Evolutionary conservation across 2,329 filamentous ascomycete species (phyloP).

Genomic region (Venturia carpophila): DNA sequence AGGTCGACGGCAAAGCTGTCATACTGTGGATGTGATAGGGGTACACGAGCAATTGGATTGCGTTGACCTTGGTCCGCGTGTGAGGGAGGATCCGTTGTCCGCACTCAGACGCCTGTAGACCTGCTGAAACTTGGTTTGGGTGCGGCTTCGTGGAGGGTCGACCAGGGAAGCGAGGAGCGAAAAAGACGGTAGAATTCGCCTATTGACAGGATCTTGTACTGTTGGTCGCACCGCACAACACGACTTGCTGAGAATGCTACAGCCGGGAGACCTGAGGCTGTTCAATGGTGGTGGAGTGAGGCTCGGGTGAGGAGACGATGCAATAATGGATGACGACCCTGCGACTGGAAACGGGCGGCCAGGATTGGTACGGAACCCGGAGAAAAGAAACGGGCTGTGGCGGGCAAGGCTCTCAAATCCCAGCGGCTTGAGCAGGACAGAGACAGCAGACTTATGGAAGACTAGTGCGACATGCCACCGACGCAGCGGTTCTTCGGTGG

Average conservation of each 20-base stretch:
- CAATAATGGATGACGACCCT: conserved; percentile 17
- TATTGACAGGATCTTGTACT: background rate
- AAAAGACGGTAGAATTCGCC: background rate
- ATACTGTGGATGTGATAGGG: conserved; percentile 5
- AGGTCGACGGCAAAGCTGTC: conserved; percentile 17
- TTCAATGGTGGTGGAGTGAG: background rate
- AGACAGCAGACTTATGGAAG: background rate
- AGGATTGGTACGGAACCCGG: conserved; percentile 20
- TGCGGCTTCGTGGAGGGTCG: background rate
- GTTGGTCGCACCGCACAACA: background rate
- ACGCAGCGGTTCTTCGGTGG: background rate
- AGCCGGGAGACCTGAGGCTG: background rate
- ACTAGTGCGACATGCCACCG: background rate
- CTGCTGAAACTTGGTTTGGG: background rate
- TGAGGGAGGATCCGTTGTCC: background rate
- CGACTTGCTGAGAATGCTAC: background rate
- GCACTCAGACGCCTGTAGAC: background rate
- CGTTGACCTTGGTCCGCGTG: background rate
- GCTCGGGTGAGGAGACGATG: conserved; percentile 18
- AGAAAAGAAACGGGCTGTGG: conserved; percentile 8
- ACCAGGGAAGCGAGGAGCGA: background rate
- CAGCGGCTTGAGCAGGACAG: background rate
- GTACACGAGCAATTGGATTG: conserved; percentile 17
- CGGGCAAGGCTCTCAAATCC: background rate
- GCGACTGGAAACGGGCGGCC: conserved; percentile 16